Evolutionary conservation across 129 eudicot species (phyloP), one percentile per base, ranked within the genome.

Genomic region (Chrysanthemum seticuspe): DNA sequence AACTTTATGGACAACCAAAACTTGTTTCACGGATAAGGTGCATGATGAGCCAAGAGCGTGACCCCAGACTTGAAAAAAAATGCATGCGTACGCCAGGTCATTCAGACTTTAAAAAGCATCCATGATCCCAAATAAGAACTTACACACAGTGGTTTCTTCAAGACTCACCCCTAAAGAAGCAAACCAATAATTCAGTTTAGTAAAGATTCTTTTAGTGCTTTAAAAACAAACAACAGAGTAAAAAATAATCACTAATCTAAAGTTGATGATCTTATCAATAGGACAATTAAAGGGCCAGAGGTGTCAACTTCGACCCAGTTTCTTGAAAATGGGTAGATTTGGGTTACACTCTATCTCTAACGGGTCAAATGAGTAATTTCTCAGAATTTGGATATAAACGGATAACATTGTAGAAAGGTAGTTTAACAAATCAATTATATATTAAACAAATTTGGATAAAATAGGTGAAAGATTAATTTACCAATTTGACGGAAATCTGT

Each of bases 41-140:
- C 73, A 44, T 16, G 74, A 29, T 67, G 67, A 51, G 16, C 79
- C 49, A 40, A 54, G 55, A 54, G 54, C 72, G 34, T 16, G 23
- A 67, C 48, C 18, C 73, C 12, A 27, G 34, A 40, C 57, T 57
- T 57, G 51, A 2, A 6, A 23, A 66, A 10, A 23, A 66, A 36
- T 48, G 60, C 45, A 61, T 57, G 25, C 6, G 54, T 27, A 16
- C 19, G 14, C 67, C 11, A 15, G 45, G 63, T 14, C 36, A 8
- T 67, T 61, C 11, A 12, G 23, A 58, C 6, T 57, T 51, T 68
- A 31, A 36, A 50, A 45, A 67, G 72, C 73, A 75, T 55, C 60
- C 34, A 47, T 59, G 27, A 25, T 68, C 74, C n/a, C 34, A 31
- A 70, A 55, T 23, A 16, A 5, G 15, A 68, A 55, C 64, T 56